Base-by-base conservation (phyloP, 1,139 yeast species). In the Candida smagusa region DNA sequence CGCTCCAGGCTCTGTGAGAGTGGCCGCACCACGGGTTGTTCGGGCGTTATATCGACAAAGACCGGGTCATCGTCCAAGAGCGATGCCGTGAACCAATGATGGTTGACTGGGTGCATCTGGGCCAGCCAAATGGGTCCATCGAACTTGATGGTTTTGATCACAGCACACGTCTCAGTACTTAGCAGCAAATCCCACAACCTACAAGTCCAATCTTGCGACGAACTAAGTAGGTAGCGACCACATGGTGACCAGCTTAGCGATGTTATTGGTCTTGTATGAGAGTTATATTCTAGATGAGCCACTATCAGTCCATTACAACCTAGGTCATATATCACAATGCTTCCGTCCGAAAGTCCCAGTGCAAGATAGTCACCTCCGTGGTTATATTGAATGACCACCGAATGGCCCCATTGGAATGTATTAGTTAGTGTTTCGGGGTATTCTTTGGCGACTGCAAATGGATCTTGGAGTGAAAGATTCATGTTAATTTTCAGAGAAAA, bases 401-500 rank as follows among this genome's bases (percentile, higher is more conserved):
- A 77, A 49, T 84, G 90, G 0, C 94, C 88, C 59, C 74, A 70
- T 44, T 56, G 65, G 34, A 88, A 64, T 0, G 90, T 79, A 43
- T 78, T 79, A 2, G 85, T 75, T 21, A 88, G 72, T 1, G 84
- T 74, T 48, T 90, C 96, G 0, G 98, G 98, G 52, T 79, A 90
- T 56, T 90, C 98, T 54, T 88, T 90, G 9, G 95, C 84, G 28
- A 90, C 89, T 5, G 95, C 81, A 58, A 89, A 88, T 2, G 97
- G 97, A 59, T 90, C 97, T 48, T 87, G 79, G 16, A 90, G 70
- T n/a, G 95, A 74, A 36, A 88, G 71, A 59, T 90, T 90, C 95
- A 86, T 84, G 31, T 12, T 22, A 13, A n/a, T 22, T 7, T n/a
- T 5, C n/a, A n/a, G 19, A 16, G 19, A 16, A 16, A 16, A 16